phyloP scores from a whole-genome alignment of 2,329 filamentous ascomycete genomes.

The Exophiala phaeomuriformis region DNA sequence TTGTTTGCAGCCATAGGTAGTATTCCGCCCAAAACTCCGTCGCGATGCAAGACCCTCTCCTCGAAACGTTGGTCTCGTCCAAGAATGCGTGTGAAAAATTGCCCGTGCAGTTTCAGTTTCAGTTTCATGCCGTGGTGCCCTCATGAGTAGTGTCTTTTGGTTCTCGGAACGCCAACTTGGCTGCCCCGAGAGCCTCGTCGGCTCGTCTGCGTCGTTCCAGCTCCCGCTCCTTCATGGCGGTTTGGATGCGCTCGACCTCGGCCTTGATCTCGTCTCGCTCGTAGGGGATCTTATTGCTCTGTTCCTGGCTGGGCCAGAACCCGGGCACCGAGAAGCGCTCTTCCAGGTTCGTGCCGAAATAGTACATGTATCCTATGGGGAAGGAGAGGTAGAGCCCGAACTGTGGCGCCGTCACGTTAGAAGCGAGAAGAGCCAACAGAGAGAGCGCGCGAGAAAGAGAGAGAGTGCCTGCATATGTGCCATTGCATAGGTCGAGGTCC shows the following conservation, averaged over 20 bases:
- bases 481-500: neutral
- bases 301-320: constrained; percentile 76
- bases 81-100: neutral
- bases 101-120: neutral
- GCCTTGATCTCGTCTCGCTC: constrained; percentile 58
- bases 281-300: constrained; percentile 48
- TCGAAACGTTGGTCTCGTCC: neutral
- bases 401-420: constrained; percentile 42
- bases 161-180: constrained; percentile 32
- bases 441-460: neutral
- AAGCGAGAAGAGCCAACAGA: neutral
- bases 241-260: constrained; percentile 54
- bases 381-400: constrained; percentile 99
- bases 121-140: neutral
- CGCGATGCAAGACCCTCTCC: neutral
- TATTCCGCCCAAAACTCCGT: neutral
- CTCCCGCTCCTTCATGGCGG: constrained; percentile 36
- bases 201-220: constrained; percentile 2
- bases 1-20: neutral
- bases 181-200: constrained; percentile 30
- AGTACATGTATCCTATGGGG: constrained; percentile 98
- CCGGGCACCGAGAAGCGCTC: constrained; percentile 77
- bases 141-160: constrained; percentile 5
- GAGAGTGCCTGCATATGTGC: too few relatives aligned
- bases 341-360: constrained; percentile 98